Percentiles rank a stretch among this genome's conserved stretches.
phyloP scores from a whole-genome alignment of 2,329 filamentous ascomycete species.

The Gaeumannomyces tritici region DNA sequence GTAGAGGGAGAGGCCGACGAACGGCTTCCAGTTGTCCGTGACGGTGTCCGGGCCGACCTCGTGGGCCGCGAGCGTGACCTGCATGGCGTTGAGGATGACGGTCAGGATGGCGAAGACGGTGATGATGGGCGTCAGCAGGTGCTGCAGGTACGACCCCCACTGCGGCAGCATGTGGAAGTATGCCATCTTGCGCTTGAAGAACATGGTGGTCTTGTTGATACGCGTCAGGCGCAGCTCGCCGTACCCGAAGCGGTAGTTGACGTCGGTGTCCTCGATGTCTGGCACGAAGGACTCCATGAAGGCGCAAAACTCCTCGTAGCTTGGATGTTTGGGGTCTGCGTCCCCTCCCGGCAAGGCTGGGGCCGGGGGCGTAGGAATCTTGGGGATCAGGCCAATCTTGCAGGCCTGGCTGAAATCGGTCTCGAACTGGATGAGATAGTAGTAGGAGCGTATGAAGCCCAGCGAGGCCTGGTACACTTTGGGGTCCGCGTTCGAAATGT shows the following conservation, averaged over 20 bases:
- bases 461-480: slow-evolving; percentile 15
- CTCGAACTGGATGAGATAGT: slow-evolving; percentile 21
- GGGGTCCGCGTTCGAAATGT: slow-evolving; percentile 11
- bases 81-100: slow-evolving; percentile 18
- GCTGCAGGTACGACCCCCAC: slow-evolving; percentile 16
- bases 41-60: slow-evolving; percentile 1
- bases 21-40: slow-evolving; percentile 9
- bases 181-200: slow-evolving; percentile 12
- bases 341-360: background rate
- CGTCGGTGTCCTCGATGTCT: slow-evolving; percentile 14
- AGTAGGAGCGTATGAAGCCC: slow-evolving; percentile 26
- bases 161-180: slow-evolving; percentile 18
- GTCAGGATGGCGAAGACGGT: slow-evolving; percentile 17
- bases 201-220: slow-evolving; percentile 18
- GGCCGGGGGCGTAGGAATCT: slow-evolving; percentile 9
- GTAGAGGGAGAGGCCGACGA: slow-evolving; percentile 12
- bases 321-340: slow-evolving; percentile 7
- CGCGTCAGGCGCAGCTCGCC: slow-evolving; percentile 27
- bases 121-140: slow-evolving; percentile 15
- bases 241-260: slow-evolving; percentile 22
- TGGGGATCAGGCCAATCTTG: slow-evolving; percentile 17
- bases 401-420: slow-evolving; percentile 23
- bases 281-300: slow-evolving; percentile 18
- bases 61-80: slow-evolving; percentile 14
- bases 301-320: slow-evolving; percentile 17